Conservation (phyloP, 306 rosid genomes). For the Calophaca sinica region DNA sequence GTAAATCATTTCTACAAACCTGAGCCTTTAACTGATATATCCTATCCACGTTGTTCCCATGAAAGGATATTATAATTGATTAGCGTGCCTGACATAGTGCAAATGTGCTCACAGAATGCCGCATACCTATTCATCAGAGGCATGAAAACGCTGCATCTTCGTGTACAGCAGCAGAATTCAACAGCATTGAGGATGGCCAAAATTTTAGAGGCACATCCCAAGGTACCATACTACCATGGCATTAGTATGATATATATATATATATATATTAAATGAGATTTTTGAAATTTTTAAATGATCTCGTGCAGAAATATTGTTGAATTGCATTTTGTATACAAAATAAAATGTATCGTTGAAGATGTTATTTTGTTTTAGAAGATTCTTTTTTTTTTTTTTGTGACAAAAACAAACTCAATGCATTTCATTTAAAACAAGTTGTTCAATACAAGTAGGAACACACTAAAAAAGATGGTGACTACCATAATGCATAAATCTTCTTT, state of each 20-base stretch:
- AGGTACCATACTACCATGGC: slow-evolving; percentile 54
- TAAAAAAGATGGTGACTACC: no score
- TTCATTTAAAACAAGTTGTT: no score
- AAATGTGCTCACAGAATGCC: slow-evolving; percentile 73
- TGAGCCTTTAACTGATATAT: slow-evolving; percentile 1
- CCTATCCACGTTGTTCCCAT: background rate
- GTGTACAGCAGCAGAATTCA: slow-evolving; percentile 93
- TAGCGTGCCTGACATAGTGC: slow-evolving; percentile 17
- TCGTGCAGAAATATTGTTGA: background rate
- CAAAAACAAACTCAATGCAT: no score
- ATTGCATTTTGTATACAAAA: background rate
- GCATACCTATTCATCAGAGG: slow-evolving; percentile 95
- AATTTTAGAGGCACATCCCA: slow-evolving; percentile 97
- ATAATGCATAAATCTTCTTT: no score
- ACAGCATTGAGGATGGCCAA: slow-evolving; percentile 84
- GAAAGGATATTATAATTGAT: slow-evolving; percentile 22
- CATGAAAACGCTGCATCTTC: slow-evolving; percentile 96
- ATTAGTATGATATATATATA: background rate
- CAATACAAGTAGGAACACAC: no score
- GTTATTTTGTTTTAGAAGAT: background rate
- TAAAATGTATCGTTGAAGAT: slow-evolving; percentile 33
- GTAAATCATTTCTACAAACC: slow-evolving; percentile 59
- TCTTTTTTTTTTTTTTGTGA: background rate
- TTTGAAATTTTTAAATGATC: background rate
- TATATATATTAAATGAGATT: background rate